Base-by-base conservation (phyloP, 139 green algal species). In the Ostreobium quekettii region DNA sequence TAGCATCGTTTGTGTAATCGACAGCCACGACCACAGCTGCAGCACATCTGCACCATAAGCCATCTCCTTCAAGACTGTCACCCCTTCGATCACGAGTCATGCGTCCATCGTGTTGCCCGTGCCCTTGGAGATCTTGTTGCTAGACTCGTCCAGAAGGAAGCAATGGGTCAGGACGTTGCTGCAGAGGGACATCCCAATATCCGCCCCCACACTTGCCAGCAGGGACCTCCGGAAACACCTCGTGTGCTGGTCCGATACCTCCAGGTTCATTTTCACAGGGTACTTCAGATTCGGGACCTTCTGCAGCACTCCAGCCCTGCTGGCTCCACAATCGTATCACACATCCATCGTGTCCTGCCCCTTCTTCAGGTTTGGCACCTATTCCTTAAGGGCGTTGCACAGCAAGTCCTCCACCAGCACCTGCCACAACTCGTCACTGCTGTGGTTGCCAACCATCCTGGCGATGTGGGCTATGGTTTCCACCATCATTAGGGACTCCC, bases 261-360 rank as follows among this genome's bases (percentile, higher is more conserved):
- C 93, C 24, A 99, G 78, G 81, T 98, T 97, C 38, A 99, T 76
- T 76, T 99, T 89, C 19, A 91, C 92, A 0, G 93, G 93, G 70
- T 86, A 89, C 24, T 47, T 62, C 29, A 95, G 78, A 2, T 74
- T 76, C 46, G 74, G 64, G 5, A 62, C 6, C 26, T 64, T 47
- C 26, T 56, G 33, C 28, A 67, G 29, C 60, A 96, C 89, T 6
- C 83, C 91, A 46, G 89, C 87, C 91, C 91, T 96, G 78, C 78
- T 90, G 74, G 65, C 84, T 73, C 93, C 93, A 46, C 80, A 93
- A 78, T 99, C 93, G 77, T 97, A 98, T 93, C 93, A 98, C 38
- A 99, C 93, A 63, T 99, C 93, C 93, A 99, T 98, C 4, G 93
- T 99, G 77, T 99, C 93, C 78, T 89, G 85, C 29, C 91, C 91